Evolutionary conservation across 2,329 filamentous ascomycete species (phyloP).

Genomic region (Talaromyces sp.): DNA sequence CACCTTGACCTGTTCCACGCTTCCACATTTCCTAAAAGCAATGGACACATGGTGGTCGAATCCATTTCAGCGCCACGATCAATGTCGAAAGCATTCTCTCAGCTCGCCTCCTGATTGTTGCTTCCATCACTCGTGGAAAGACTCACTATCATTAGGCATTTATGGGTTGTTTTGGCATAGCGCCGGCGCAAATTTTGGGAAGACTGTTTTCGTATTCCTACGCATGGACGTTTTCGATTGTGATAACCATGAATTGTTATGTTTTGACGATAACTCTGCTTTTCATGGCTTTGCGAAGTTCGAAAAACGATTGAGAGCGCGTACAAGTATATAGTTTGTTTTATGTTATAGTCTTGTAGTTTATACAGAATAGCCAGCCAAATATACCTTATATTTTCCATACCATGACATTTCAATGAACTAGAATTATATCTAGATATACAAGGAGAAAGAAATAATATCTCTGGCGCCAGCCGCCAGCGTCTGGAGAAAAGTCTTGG

Average conservation of each 20-base stretch:
- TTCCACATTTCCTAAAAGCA: neutral
- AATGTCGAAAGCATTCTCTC: constrained; percentile 11
- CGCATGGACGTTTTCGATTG: constrained; percentile 10
- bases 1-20: neutral
- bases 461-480: neutral
- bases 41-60: neutral
- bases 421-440: too few species aligned
- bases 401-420: too few species aligned
- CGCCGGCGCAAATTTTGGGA: constrained; percentile 24
- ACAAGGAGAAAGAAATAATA: too few species aligned
- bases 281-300: constrained; percentile 10
- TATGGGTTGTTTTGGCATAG: constrained; percentile 24
- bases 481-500: constrained; percentile 12
- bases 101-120: neutral
- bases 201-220: constrained; percentile 19
- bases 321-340: constrained; percentile 18
- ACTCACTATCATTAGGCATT: constrained; percentile 16
- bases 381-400: constrained; percentile 4
- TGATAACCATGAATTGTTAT: constrained; percentile 5
- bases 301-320: constrained; percentile 15
- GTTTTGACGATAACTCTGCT: constrained; percentile 16
- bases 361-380: constrained; percentile 18
- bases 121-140: neutral
- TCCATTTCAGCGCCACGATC: neutral
- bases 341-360: constrained; percentile 19